Evolutionary conservation across 179 eudicot species (phyloP), one percentile per base, ranked within the genome.

Genomic region (Dionaea muscipula): DNA sequence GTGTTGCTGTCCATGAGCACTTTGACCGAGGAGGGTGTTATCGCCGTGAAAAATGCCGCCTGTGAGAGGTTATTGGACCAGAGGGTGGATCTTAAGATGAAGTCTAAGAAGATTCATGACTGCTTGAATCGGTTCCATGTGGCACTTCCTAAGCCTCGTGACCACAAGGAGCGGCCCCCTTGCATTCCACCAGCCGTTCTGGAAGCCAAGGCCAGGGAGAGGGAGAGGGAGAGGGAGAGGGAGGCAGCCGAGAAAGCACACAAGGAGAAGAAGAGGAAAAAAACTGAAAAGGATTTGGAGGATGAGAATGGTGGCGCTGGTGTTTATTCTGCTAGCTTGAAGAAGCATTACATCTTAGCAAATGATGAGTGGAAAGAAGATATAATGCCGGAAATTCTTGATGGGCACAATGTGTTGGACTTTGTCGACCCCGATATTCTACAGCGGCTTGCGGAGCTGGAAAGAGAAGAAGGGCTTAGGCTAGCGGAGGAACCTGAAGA

Each of bases 291-390:
- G 55, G 95, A 90, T 52, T 55, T 80, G 60, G 95, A 90, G 70
- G 67, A 86, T 9, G 94, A 83, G 72, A 83, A 83, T 66, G 95
- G 95, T 53, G 95, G 97, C 36, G 95, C 95, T 2, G 95, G 97
- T 76, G 97, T 90, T 2, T 90, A 90, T 61, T 86, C 95, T 39
- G 90, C 94, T 33, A 80, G 78, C 73, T 72, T 86, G 75, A 81
- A 62, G 74, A 90, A 90, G 64, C 83, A 80, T 59, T 86, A 86
- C 24, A 63, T 86, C 33, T 71, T 90, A 45, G 94, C 87, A 7
- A 24, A 84, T 26, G 84, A 86, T 20, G 95, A 86, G 25, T 90
- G 97, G 97, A 90, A 90, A 55, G 81, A 78, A 60, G 97, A 90
- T 54, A 65, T 71, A 60, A 78, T 86, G 68, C 94, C 97, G 6